phyloP scores from a whole-genome alignment of 2,329 filamentous ascomycete species.

The Curvularia spicifera region DNA sequence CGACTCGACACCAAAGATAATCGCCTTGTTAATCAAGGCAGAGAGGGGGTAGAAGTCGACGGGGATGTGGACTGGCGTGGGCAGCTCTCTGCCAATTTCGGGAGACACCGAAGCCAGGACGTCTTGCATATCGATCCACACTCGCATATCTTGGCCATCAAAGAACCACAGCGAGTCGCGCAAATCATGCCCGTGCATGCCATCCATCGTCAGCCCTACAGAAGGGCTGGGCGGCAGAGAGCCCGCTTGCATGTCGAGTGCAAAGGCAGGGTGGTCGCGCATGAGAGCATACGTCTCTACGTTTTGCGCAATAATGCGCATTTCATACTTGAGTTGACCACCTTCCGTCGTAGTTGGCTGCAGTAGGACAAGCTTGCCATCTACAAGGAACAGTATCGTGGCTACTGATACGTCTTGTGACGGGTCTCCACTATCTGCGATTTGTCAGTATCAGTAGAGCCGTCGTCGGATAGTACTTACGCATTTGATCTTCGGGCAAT shows the following conservation, averaged over 20 bases:
- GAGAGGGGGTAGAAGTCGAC: slow-evolving; percentile 97
- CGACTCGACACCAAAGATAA: slow-evolving; percentile 87
- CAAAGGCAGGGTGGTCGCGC: slow-evolving; percentile 74
- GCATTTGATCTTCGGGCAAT: slow-evolving; percentile 84
- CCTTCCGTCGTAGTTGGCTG: slow-evolving; percentile 84
- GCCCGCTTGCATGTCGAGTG: slow-evolving; percentile 55
- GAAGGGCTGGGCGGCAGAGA: slow-evolving; percentile 59
- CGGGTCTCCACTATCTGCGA: slow-evolving; percentile 78
- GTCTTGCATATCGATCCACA: slow-evolving; percentile 88
- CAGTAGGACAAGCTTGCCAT: slow-evolving; percentile 91
- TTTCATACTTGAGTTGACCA: slow-evolving; percentile 93
- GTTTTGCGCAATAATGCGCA: slow-evolving; percentile 94
- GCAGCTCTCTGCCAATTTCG: slow-evolving; percentile 72
- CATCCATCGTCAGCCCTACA: slow-evolving; percentile 53
- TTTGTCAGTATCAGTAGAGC: slow-evolving; percentile 24
- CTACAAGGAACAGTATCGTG: slow-evolving; percentile 93
- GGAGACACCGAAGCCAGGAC: slow-evolving; percentile 74
- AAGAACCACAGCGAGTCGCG: slow-evolving; percentile 94
- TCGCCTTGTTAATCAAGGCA: slow-evolving; percentile 84
- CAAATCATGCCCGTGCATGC: slow-evolving; percentile 63
- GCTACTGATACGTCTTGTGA: slow-evolving; percentile 94
- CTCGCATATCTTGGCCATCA: slow-evolving; percentile 82
- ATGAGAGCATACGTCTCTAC: slow-evolving; percentile 95
- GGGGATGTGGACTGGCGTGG: slow-evolving; percentile 75
- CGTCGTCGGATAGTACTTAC: slow-evolving; percentile 51